A percentile compares a stretch with the other conserved stretches of the same genome.
phyloP scores from a whole-genome alignment of 768 basidiomycete species.

The Auriscalpium vulgare region DNA sequence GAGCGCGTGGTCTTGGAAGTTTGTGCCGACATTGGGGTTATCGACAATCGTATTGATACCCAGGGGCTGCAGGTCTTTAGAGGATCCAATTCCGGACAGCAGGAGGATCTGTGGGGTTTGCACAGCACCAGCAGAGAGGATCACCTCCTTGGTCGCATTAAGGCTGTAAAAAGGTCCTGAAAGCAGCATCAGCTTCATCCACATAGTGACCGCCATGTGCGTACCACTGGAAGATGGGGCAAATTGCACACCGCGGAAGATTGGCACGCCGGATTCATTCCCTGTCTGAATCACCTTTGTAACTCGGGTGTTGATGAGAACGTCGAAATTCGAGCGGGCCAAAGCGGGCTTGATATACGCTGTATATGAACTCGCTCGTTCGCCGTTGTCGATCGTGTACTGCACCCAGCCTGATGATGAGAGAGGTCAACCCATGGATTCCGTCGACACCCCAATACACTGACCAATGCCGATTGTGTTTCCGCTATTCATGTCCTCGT shows the following conservation, averaged over 20 bases:
- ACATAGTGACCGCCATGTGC: background rate
- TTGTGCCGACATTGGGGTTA: background rate
- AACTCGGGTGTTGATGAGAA: conserved; percentile 1
- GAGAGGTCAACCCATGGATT: background rate
- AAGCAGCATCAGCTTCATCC: background rate
- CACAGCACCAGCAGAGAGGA: background rate
- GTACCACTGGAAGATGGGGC: background rate
- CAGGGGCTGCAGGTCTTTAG: background rate
- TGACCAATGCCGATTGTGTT: conserved; percentile 33
- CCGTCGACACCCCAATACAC: background rate
- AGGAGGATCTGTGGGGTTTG: background rate
- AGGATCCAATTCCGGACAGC: conserved; percentile 3
- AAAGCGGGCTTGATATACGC: conserved; percentile 1
- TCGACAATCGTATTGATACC: background rate
- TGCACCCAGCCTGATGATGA: conserved; percentile 3
- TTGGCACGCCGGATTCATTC: background rate
- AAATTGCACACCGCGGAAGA: conserved; percentile 4
- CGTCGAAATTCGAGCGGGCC: background rate
- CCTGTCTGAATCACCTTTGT: conserved; percentile 2
- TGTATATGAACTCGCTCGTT: conserved; percentile 2
- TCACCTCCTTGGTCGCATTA: conserved; percentile 1
- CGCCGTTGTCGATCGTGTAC: background rate
- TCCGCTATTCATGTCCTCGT: conserved; percentile 36
- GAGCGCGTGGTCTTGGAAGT: conserved; percentile 1
- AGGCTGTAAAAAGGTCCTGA: background rate